These are phyloP conservation scores for Sclerotinia spermophila DNA, from an alignment of 2,329 filamentous ascomycete species.

Conservation along the genomic window DNA sequence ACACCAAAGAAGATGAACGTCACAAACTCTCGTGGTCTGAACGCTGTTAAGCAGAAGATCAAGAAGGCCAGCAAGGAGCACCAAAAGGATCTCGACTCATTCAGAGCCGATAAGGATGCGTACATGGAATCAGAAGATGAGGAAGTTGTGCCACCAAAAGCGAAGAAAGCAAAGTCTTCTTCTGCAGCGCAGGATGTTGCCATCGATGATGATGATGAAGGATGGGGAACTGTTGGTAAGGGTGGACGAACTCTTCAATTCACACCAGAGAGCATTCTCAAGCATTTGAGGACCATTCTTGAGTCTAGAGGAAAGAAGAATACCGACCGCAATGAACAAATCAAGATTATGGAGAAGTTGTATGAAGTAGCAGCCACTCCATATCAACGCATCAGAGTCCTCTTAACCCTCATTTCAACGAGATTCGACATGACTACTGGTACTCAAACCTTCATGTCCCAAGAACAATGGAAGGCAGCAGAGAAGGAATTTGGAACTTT, in stretches of 20 bases:
- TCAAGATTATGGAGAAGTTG: slow-evolving; percentile 95
- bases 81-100: slow-evolving; percentile 80
- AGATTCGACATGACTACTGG: slow-evolving; percentile 89
- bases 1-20: slow-evolving; percentile 98
- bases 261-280: slow-evolving; percentile 96
- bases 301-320: slow-evolving; percentile 99
- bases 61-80: slow-evolving; percentile 99
- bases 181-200: slow-evolving; percentile 49
- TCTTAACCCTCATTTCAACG: slow-evolving; percentile 86
- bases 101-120: slow-evolving; percentile 76
- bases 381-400: slow-evolving; percentile 90
- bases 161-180: slow-evolving; percentile 51
- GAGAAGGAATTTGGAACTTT: slow-evolving; percentile 80
- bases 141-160: slow-evolving; percentile 51
- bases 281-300: slow-evolving; percentile 88
- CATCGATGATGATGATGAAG: slow-evolving; percentile 67
- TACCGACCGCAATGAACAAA: slow-evolving; percentile 91
- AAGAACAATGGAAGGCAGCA: slow-evolving; percentile 95
- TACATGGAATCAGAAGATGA: slow-evolving; percentile 86
- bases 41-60: slow-evolving; percentile 96
- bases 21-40: slow-evolving; percentile 87
- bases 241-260: slow-evolving; percentile 87
- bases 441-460: slow-evolving; percentile 76
- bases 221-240: slow-evolving; percentile 84
- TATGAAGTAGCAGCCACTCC: slow-evolving; percentile 83